Conservation (phyloP, 306 rosid genomes). For the Leucaena leucocephala region DNA sequence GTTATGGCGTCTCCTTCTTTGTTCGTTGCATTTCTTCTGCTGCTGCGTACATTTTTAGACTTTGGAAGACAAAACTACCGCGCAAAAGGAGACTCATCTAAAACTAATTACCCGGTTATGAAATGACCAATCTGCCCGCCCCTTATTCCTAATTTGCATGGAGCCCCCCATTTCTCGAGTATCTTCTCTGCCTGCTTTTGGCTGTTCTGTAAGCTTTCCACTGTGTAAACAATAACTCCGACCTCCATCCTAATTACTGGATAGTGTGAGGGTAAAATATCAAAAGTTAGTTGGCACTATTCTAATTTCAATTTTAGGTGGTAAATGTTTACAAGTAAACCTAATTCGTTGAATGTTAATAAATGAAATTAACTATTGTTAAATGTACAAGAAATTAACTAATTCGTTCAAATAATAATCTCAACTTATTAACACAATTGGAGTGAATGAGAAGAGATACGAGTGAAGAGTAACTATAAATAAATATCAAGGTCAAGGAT, state of each 20-base stretch:
- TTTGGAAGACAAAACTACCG: constrained; percentile 30
- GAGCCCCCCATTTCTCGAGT: not conserved
- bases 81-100: constrained; percentile 27
- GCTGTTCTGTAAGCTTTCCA: not conserved
- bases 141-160: constrained; percentile 34
- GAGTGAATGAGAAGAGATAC: not conserved
- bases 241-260: not conserved
- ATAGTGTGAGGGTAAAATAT: not conserved
- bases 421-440: not conserved
- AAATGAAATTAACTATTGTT: not conserved
- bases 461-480: too few species aligned
- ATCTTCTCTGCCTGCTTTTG: not conserved
- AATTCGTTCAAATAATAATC: not conserved
- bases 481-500: not conserved
- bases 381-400: too few species aligned
- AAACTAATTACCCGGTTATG: not conserved
- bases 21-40: constrained; percentile 34
- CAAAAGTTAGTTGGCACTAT: not conserved
- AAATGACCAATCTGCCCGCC: constrained; percentile 51
- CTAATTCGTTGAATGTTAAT: not conserved
- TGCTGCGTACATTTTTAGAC: constrained; percentile 20
- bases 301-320: too few species aligned
- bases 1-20: constrained; percentile 71
- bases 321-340: not conserved
- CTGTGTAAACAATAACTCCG: not conserved